Evolutionary conservation across 2,329 filamentous ascomycete genomes (phyloP), one percentile per base, ranked within the genome.

Genomic region (Fusarium sp.): DNA sequence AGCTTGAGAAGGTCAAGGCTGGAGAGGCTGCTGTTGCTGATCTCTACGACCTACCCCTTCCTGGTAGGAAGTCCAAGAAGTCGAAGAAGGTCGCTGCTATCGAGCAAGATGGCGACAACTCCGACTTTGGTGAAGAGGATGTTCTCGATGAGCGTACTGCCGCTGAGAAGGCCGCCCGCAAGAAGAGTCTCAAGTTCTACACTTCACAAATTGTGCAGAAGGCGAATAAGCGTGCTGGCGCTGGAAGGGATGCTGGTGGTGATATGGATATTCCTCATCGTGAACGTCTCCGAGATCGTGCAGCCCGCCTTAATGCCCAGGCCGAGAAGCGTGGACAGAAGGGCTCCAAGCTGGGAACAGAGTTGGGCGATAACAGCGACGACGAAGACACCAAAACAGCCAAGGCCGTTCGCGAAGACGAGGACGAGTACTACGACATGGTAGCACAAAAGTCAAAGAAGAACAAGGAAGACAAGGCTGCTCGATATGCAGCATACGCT

Each of bases 131-230:
- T 73, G 96, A 99, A 75, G 94, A 97, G 78, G 91, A 93, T 18
- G 83, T 85, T 6, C 87, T 98, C 62, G 93, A 94, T 56, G 89
- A 90, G 13, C 87, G 90, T 65, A 90, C 95, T 65, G 91, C 93
- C 1, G 92, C 92, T 43, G 93, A 97, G 75, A 99, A 99, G 81
- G 92, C 91, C 0, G 88, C 89, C 63, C 92, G 92, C 80, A 97
- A 96, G 85, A 97, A 97, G 85, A 93, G 89, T 69, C 87, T 99
- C 61, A 92, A 94, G 67, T 99, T 99, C 85, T 99, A 99, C 86
- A 98, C 97, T 4, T 97, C 94, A 5, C 96, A 99, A 79, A 96
- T 99, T 71, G 91, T 93, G 28, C 95, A 98, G 79, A 98, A 98
- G 81, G 90, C 93, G 59, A 97, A 93, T 82, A 94, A 93, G 78